These are phyloP conservation scores for Carex arenaria DNA, from an alignment of 202 grass and related monocot genomes.

Conservation along the genomic window DNA sequence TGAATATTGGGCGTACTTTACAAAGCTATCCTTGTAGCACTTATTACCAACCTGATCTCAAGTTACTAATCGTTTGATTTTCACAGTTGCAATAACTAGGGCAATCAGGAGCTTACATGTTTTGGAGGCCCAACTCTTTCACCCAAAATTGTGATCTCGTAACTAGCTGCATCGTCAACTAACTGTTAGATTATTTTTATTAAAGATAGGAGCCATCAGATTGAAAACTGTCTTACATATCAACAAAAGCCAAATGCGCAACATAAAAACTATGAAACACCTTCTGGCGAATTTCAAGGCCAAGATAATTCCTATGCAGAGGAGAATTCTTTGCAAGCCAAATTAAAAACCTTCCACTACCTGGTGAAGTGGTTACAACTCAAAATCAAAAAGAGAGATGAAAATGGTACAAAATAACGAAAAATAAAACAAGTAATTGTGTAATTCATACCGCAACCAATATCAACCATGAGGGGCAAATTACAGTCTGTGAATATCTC, in stretches of 20 bases:
- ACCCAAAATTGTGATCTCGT: conserved; percentile 75
- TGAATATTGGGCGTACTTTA: no score
- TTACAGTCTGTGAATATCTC: conserved; percentile 49
- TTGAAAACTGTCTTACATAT: not conserved
- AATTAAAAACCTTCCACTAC: conserved; percentile 88
- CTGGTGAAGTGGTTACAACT: conserved; percentile 22
- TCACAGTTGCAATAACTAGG: not conserved
- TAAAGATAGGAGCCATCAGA: not conserved
- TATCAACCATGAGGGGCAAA: conserved; percentile 89
- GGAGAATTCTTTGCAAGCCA: conserved; percentile 77
- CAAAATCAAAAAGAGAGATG: not conserved
- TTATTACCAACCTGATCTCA: not conserved
- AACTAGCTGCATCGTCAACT: conserved; percentile 54
- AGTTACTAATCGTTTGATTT: not conserved
- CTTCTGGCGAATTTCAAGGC: conserved; percentile 84
- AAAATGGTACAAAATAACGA: not conserved
- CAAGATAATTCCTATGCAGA: conserved; percentile 63
- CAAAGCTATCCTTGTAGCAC: not conserved
- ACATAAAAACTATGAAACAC: conserved; percentile 23
- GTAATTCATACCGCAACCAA: conserved; percentile 61
- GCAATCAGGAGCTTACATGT: conserved; percentile 48
- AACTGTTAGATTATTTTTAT: conserved; percentile 11
- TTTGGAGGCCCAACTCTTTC: conserved; percentile 56
- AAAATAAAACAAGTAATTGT: not conserved
- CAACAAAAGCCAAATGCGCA: not conserved